Evolutionary conservation across 2,329 filamentous ascomycete genomes (phyloP).

Genomic region (Leptographium procerum): DNA sequence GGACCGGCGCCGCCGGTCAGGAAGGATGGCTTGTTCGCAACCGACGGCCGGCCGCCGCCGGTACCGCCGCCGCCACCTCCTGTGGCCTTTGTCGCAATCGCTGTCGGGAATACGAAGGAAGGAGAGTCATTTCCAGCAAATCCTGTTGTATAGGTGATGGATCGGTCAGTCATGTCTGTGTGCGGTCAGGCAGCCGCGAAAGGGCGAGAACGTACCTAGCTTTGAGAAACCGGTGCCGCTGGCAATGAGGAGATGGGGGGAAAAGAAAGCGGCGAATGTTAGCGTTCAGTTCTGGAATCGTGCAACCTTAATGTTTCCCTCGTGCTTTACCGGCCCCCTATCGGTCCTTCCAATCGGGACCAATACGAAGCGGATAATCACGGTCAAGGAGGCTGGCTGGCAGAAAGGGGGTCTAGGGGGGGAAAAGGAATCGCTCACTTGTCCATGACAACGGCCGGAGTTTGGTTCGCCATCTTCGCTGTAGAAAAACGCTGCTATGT

Average conservation of each 20-base stretch:
- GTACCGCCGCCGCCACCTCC: constrained; percentile 60
- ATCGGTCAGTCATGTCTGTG: background rate
- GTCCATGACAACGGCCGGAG: constrained; percentile 99
- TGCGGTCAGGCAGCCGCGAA: constrained; percentile 5
- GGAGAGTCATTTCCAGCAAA: constrained; percentile 99
- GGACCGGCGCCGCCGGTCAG: constrained; percentile 82
- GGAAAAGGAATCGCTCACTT: constrained; percentile 57
- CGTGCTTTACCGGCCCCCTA: background rate
- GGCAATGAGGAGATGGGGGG: constrained; percentile 19
- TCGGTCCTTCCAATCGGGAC: background rate
- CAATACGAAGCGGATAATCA: background rate
- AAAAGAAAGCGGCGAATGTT: constrained; percentile 18
- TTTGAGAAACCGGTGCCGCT: constrained; percentile 99
- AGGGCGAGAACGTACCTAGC: constrained; percentile 56
- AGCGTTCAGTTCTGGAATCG: constrained; percentile 19
- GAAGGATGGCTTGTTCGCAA: constrained; percentile 92
- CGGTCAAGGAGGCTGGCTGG: background rate
- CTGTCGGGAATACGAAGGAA: constrained; percentile 97
- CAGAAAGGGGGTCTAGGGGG: constrained; percentile 9
- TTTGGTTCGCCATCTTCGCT: constrained; percentile 83
- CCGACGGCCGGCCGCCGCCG: constrained; percentile 77
- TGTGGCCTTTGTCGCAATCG: constrained; percentile 87
- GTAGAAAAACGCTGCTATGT: background rate
- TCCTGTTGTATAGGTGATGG: constrained; percentile 39
- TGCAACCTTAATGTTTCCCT: background rate